A percentile compares a stretch with the other conserved stretches of the same genome.
Evolutionary conservation across 371 early-diverging fungal species (phyloP).

Genomic region (Smittium mucronatum): DNA sequence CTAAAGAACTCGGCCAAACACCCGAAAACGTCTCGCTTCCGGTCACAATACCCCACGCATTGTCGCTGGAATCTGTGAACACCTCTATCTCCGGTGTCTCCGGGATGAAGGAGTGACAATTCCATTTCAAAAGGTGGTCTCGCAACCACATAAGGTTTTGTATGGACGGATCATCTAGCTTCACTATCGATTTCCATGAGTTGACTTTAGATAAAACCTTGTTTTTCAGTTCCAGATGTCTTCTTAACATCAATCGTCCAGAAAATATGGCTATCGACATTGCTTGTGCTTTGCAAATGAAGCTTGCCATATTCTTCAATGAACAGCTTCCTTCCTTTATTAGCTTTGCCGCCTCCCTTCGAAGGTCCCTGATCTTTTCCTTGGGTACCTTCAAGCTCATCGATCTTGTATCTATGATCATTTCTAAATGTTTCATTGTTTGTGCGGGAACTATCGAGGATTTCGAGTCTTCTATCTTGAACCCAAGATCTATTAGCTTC

Average conservation of each 20-base stretch:
- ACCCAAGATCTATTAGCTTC: background rate
- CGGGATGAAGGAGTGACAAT: background rate
- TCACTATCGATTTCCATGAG: background rate
- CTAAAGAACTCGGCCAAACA: background rate
- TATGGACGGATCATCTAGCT: background rate
- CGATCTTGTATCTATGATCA: background rate
- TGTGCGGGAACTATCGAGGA: slow-evolving; percentile 12
- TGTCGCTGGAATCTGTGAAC: background rate
- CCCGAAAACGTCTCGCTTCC: background rate
- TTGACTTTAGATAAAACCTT: background rate
- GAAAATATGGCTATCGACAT: background rate
- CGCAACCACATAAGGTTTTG: background rate
- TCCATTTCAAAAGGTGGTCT: background rate
- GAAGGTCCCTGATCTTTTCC: background rate
- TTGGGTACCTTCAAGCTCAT: background rate
- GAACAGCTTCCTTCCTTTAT: background rate
- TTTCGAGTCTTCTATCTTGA: slow-evolving; percentile 18
- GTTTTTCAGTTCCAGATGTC: background rate
- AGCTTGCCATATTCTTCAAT: background rate
- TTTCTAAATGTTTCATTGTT: background rate
- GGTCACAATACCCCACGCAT: background rate
- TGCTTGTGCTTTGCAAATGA: slow-evolving; percentile 10
- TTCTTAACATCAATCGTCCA: background rate
- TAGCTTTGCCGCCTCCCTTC: background rate
- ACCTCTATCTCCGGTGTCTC: background rate